A percentile compares a stretch with the other conserved stretches of the same genome.
These are phyloP conservation scores for Rosellinia necatrix DNA, from an alignment of 2,329 filamentous ascomycete species.

Conservation along the genomic window DNA sequence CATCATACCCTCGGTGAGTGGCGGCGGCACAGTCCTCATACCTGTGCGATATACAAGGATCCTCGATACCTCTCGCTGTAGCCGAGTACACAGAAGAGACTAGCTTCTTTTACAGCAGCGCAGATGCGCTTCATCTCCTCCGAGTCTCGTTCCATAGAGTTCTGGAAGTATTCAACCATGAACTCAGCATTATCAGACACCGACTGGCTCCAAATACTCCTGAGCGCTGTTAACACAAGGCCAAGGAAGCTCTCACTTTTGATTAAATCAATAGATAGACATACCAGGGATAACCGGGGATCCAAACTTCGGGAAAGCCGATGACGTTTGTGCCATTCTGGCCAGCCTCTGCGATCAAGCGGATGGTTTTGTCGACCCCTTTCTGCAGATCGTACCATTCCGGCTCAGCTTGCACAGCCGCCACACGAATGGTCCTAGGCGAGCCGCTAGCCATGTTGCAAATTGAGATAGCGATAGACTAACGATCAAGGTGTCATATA, in stretches of 20 bases:
- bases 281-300: constrained; percentile 51
- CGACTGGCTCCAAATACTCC: constrained; percentile 13
- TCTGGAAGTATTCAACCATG: constrained; percentile 9
- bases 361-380: constrained; percentile 53
- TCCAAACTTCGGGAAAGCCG: constrained; percentile 51
- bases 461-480: too few relatives aligned
- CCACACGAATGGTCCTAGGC: constrained; percentile 39
- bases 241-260: too few relatives aligned
- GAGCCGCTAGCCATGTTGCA: constrained; percentile 24
- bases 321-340: constrained; percentile 52
- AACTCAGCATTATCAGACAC: constrained; percentile 4
- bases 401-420: constrained; percentile 59
- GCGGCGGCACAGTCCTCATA: background rate
- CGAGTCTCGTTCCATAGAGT: constrained; percentile 8
- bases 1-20: background rate
- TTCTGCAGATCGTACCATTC: constrained; percentile 56
- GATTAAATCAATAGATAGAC: too few relatives aligned
- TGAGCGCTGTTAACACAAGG: constrained; percentile 16
- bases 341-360: constrained; percentile 55
- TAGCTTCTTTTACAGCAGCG: constrained; percentile 7
- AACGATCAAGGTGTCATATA: too few relatives aligned
- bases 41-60: constrained; percentile 12
- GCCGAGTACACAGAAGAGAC: constrained; percentile 12
- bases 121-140: constrained; percentile 11
- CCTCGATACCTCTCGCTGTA: constrained; percentile 16